Base-by-base conservation (phyloP, 1,139 yeast genomes). In the Hyphopichia buzzinii region DNA sequence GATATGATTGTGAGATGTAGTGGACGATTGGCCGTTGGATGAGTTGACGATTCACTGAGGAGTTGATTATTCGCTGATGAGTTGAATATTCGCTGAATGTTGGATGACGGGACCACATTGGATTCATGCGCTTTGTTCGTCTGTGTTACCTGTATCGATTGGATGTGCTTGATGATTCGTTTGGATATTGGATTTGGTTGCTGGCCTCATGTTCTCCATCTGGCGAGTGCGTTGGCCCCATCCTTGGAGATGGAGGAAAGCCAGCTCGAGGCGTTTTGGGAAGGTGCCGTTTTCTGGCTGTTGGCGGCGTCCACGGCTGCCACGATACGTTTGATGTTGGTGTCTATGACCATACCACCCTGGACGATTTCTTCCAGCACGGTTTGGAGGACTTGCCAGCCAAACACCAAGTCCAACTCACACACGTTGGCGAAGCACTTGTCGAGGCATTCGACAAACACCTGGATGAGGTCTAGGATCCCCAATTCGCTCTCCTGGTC, bases 301-400 rank as follows among this genome's bases (percentile, higher is more conserved):
- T 77, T 77, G 30, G 81, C 81, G 28, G 72, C 79, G 52, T 77
- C 83, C 8, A 83, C 84, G 0, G 94, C 89, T n/a, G 71, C 71
- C n/a, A 90, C 96, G 27, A 92, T 89, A 44, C 86, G 77, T 28
- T 67, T 59, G 19, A 89, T 87, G 50, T 84, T 88, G 1, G 98
- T 90, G 57, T 92, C 98, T 27, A 94, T 87, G n/a, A 92, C 98
- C 95, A 94, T 84, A 0, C 99, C 99, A 21, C 97, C 98, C 56
- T 92, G 98, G 1, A 92, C 84, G 29, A 92, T 85, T 52, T 94
- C 97, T 54, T 84, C 92, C 38, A 92, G 63, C 4, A 92, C 97
- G 2, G 96, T 84, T 54, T 92, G 95, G 30, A 92, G 66, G 11
- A 89, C 95, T 59, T 92, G 97, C 97, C 97, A 92, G 17, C 97